Evolutionary conservation across 352 stramenopile species (phyloP).

Genomic region (Globisporangium cystogenes): DNA sequence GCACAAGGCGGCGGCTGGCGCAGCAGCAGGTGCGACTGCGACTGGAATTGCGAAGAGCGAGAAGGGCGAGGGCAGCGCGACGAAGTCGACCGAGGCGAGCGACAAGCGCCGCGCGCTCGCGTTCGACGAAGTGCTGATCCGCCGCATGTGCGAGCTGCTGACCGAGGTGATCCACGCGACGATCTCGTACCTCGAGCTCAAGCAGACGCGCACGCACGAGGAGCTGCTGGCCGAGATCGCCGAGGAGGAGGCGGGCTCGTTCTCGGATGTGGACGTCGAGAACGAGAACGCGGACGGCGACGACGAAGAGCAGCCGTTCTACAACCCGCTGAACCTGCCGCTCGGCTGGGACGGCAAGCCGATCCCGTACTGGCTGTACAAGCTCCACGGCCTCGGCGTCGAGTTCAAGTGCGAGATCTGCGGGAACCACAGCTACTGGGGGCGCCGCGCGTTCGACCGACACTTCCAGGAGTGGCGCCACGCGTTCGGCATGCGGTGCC

Average conservation of each 20-base stretch:
- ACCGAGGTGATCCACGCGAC: slow-evolving; percentile 82
- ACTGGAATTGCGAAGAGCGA: not conserved
- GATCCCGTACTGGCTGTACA: slow-evolving; percentile 99
- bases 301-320: slow-evolving; percentile 96
- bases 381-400: slow-evolving; percentile 97
- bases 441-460: slow-evolving; percentile 93
- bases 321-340: slow-evolving; percentile 98
- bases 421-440: slow-evolving; percentile 98
- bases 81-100: slow-evolving; percentile 7
- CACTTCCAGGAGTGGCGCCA: slow-evolving; percentile 99
- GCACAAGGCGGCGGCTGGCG: slow-evolving; percentile 60
- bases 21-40: slow-evolving; percentile 5
- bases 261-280: slow-evolving; percentile 79
- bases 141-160: slow-evolving; percentile 67
- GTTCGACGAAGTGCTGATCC: slow-evolving; percentile 69
- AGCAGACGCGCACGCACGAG: slow-evolving; percentile 85
- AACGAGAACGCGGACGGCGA: slow-evolving; percentile 63
- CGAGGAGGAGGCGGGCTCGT: slow-evolving; percentile 82
- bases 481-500: slow-evolving; percentile 96
- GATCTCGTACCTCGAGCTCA: slow-evolving; percentile 82
- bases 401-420: slow-evolving; percentile 99
- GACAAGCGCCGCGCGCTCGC: slow-evolving; percentile 44
- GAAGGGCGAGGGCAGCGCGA: not conserved
- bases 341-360: slow-evolving; percentile 99
- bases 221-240: slow-evolving; percentile 82